phyloP scores from a whole-genome alignment of 2,329 filamentous ascomycete species.

The Penicillium sp. region DNA sequence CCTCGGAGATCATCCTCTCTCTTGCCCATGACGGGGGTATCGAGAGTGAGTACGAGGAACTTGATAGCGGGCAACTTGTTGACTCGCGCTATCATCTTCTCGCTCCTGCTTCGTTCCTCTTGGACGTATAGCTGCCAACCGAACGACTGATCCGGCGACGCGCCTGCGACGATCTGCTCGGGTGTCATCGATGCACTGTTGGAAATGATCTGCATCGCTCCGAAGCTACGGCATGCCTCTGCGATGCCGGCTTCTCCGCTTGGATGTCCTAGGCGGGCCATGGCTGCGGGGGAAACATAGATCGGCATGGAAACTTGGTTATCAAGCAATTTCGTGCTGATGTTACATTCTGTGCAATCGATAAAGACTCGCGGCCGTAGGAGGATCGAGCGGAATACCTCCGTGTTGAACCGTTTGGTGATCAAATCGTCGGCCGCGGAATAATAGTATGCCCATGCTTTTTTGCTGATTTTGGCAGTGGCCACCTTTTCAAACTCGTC shows the following conservation, averaged over 20 bases:
- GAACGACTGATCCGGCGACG: conserved; percentile 71
- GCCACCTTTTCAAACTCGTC: conserved; percentile 85
- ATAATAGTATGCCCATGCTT: conserved; percentile 94
- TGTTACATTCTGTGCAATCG: conserved; percentile 76
- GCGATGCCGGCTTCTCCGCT: conserved; percentile 85
- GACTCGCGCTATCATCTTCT: conserved; percentile 75
- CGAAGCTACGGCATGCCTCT: conserved; percentile 70
- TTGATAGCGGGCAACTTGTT: conserved; percentile 71
- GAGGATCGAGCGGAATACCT: conserved; percentile 76
- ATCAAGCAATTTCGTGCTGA: conserved; percentile 73
- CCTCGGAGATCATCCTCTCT: conserved; percentile 65
- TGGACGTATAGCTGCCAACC: conserved; percentile 97
- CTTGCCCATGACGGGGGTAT: conserved; percentile 89
- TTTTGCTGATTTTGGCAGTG: conserved; percentile 75
- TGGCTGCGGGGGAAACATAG: conserved; percentile 82
- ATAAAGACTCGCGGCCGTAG: conserved; percentile 87
- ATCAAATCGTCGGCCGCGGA: conserved; percentile 80
- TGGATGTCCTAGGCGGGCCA: conserved; percentile 85
- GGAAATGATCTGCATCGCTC: conserved; percentile 79
- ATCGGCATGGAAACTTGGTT: conserved; percentile 73
- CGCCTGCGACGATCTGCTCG: conserved; percentile 79
- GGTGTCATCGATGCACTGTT: conserved; percentile 93
- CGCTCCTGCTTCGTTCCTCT: conserved; percentile 75
- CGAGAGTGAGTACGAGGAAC: conserved; percentile 84
- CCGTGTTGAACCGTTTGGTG: conserved; percentile 77